A percentile compares a stretch with the other conserved stretches of the same genome.
These are phyloP conservation scores for Amyloporia xantha DNA, from an alignment of 768 basidiomycete species.

Conservation along the genomic window DNA sequence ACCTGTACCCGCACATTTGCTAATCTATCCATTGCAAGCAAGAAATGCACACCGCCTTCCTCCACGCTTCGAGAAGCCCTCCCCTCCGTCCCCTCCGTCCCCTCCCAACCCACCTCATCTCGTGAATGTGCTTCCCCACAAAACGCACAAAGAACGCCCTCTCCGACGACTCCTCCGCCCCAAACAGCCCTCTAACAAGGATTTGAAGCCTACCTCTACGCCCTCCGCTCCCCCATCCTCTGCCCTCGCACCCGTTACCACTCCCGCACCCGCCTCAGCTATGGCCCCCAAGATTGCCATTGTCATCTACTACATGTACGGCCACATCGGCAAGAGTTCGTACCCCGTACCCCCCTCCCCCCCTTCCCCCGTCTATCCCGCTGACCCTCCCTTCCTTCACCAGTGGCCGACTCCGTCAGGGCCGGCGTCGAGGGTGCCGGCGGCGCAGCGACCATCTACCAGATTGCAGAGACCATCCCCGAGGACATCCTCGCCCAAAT, in stretches of 20 bases:
- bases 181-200: background rate
- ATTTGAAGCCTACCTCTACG: slow-evolving; percentile 3
- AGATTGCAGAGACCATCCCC: slow-evolving; percentile 75
- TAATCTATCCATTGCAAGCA: background rate
- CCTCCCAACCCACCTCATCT: background rate
- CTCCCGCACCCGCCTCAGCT: background rate
- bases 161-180: slow-evolving; percentile 11
- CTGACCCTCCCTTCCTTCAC: slow-evolving; percentile 3
- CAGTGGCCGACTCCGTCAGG: slow-evolving; percentile 57
- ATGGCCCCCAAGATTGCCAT: slow-evolving; percentile 54
- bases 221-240: slow-evolving; percentile 6
- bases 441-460: slow-evolving; percentile 41
- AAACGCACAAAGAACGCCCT: slow-evolving; percentile 14
- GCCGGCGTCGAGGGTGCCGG: slow-evolving; percentile 36
- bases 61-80: too few relatives aligned
- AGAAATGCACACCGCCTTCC: background rate
- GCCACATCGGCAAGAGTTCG: slow-evolving; percentile 61
- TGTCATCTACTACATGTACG: slow-evolving; percentile 69
- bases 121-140: slow-evolving; percentile 20
- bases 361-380: background rate
- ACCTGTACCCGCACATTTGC: too few relatives aligned
- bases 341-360: slow-evolving; percentile 3
- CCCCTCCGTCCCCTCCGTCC: background rate
- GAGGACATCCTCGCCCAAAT: slow-evolving; percentile 60
- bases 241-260: too few relatives aligned